A percentile compares a stretch with the other conserved stretches of the same genome.
Conservation (phyloP, 1,284 basidiomycete species). For the Leucoagaricus sp. region DNA sequence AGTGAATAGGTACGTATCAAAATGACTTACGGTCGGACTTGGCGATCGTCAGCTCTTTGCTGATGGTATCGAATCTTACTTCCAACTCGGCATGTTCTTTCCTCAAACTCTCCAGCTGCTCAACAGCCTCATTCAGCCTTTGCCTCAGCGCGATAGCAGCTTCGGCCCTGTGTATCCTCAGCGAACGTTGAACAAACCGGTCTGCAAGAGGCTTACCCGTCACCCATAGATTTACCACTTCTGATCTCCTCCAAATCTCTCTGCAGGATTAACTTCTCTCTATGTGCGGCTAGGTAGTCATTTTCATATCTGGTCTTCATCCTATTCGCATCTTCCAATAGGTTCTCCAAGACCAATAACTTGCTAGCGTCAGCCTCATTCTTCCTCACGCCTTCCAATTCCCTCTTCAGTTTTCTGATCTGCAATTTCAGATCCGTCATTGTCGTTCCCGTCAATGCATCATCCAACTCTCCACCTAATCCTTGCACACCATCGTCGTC, state of each 20-base stretch:
- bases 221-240: constrained; percentile 79
- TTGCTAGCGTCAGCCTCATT: constrained; percentile 77
- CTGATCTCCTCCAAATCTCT: constrained; percentile 88
- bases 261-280: constrained; percentile 81
- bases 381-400: constrained; percentile 74
- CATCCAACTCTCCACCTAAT: constrained; percentile 84
- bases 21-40: constrained; percentile 79
- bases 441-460: constrained; percentile 81
- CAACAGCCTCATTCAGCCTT: constrained; percentile 84
- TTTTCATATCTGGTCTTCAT: constrained; percentile 89
- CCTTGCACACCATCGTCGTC: constrained; percentile 55
- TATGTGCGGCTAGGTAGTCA: constrained; percentile 85
- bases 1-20: background rate
- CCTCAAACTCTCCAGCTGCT: constrained; percentile 75
- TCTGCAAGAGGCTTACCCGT: constrained; percentile 60
- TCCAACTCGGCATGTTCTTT: constrained; percentile 73
- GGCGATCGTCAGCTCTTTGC: constrained; percentile 77
- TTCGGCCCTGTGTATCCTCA: constrained; percentile 70
- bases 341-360: constrained; percentile 83
- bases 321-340: constrained; percentile 88
- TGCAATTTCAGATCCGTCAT: constrained; percentile 91
- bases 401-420: constrained; percentile 80
- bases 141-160: constrained; percentile 87
- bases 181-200: constrained; percentile 1
- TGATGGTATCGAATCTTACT: constrained; percentile 66